Base-by-base conservation (phyloP, 495 filamentous ascomycete genomes). In the Penicilliopsis zonata region DNA sequence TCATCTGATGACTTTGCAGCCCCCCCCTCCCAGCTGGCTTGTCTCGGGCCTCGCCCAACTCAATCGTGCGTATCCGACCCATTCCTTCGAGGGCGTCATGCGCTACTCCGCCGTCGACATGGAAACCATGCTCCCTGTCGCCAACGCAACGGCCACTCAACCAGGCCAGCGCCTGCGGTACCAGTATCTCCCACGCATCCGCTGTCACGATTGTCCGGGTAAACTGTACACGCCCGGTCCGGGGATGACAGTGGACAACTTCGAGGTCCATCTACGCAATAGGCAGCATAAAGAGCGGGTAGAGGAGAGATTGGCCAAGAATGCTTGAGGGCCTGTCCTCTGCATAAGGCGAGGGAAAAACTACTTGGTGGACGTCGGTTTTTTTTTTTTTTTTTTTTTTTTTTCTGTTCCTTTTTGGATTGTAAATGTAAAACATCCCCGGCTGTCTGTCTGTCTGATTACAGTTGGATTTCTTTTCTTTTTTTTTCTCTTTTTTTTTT, bases 221-320 rank as follows among this genome's bases (percentile, higher is more conserved):
- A 95, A 94, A 51, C 59, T 93, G 18, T 98, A 98, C 51, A 94
- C 81, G 0, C 80, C 85, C 1, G 81, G 82, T 0, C 87, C 88
- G 0, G 83, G 74, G 14, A 76, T 68, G 47, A 84, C 86, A 0
- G 78, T 86, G 8, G 76, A 77, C n/a, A 86, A 90, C 46, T 94
- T 94, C 35, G 79, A 88, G 56, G 76, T 88, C 4, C 86, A 94
- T 57, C 60, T 93, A n/a, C 78, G 72, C 43, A 90, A 92, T 55
- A 58, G 74, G 22, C 53, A 67, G 13, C 90, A 95, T 60, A 75
- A 78, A 47, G 72, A 82, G 46, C 72, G 65, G 36, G 86, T 93
- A 17, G 75, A 80, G 49, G 55, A 59, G 38, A 59, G 78, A 20
- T 33, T 66, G 9, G 34, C 37, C 1, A 51, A 44, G 33, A 36